A percentile compares a stretch with the other conserved stretches of the same genome.
Conservation (phyloP, 2,329 filamentous ascomycete species). For the Aureobasidium musti region DNA sequence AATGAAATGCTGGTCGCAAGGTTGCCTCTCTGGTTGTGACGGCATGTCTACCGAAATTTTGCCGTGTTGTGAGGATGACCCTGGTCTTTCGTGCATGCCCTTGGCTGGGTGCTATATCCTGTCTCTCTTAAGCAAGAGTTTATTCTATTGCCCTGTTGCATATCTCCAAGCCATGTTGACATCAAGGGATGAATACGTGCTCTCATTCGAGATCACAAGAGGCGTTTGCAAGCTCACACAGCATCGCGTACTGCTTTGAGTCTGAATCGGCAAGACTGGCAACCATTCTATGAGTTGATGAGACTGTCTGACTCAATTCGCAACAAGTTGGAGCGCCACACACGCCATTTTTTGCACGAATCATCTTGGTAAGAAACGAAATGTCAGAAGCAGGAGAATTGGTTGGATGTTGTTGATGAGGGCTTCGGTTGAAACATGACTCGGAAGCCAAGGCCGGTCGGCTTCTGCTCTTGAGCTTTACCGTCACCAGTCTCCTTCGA, state of each 20-base stretch:
- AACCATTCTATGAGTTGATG: too few relatives aligned
- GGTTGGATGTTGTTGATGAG: slow-evolving; percentile 1
- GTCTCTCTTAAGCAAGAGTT: too few relatives aligned
- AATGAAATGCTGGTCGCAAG: too few relatives aligned
- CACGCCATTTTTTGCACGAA: background rate
- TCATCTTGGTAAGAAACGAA: background rate
- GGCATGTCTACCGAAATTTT: background rate
- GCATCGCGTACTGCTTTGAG: too few relatives aligned
- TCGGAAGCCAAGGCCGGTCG: slow-evolving; percentile 18
- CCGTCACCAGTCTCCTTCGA: slow-evolving; percentile 4
- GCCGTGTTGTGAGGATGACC: background rate
- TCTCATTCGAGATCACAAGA: too few relatives aligned
- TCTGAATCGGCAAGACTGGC: too few relatives aligned
- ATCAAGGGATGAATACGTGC: too few relatives aligned
- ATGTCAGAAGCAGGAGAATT: background rate
- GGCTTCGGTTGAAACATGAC: slow-evolving; percentile 21
- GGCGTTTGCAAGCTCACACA: too few relatives aligned
- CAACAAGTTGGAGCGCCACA: background rate
- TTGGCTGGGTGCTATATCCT: background rate
- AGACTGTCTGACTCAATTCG: background rate
- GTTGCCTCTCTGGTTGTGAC: too few relatives aligned
- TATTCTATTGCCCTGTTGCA: background rate
- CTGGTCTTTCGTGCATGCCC: too few relatives aligned
- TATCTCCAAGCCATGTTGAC: too few relatives aligned
- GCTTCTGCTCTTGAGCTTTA: slow-evolving; percentile 3